phyloP scores from a whole-genome alignment of 495 filamentous ascomycete genomes.

The Penicillium angulare region DNA sequence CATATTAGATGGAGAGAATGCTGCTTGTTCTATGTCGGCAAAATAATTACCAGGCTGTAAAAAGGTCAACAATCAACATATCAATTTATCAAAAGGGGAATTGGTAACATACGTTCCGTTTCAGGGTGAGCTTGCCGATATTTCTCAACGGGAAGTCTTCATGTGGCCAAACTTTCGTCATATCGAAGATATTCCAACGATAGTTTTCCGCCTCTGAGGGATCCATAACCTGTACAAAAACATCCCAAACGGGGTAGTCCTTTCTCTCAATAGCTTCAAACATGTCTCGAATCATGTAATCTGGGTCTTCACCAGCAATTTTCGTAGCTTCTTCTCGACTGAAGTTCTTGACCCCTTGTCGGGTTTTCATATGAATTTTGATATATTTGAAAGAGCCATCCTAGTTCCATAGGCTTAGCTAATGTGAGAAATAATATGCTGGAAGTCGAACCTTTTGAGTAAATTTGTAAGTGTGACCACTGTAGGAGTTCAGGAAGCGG shows the following conservation, averaged over 20 bases:
- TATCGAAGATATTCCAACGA: constrained; percentile 41
- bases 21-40: constrained; percentile 49
- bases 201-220: constrained; percentile 31
- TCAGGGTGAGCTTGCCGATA: constrained; percentile 35
- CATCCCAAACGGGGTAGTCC: constrained; percentile 43
- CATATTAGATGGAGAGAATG: constrained; percentile 50
- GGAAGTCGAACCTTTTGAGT: constrained; percentile 49
- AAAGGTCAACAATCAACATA: not conserved
- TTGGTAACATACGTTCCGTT: constrained; percentile 27
- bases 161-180: constrained; percentile 40
- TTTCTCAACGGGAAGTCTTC: constrained; percentile 35
- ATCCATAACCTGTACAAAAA: constrained; percentile 51
- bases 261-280: constrained; percentile 34
- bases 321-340: constrained; percentile 56
- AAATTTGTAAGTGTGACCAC: constrained; percentile 66
- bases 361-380: constrained; percentile 64
- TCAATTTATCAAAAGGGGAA: not conserved
- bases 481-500: constrained; percentile 63
- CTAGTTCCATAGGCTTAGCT: too few relatives aligned
- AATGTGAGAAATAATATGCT: too few relatives aligned
- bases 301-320: constrained; percentile 51
- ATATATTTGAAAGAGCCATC: constrained; percentile 62
- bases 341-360: constrained; percentile 60
- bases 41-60: constrained; percentile 42
- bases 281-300: constrained; percentile 37